phyloP scores from a whole-genome alignment of 2,329 filamentous ascomycete genomes.

The Diaporthe australafricana region DNA sequence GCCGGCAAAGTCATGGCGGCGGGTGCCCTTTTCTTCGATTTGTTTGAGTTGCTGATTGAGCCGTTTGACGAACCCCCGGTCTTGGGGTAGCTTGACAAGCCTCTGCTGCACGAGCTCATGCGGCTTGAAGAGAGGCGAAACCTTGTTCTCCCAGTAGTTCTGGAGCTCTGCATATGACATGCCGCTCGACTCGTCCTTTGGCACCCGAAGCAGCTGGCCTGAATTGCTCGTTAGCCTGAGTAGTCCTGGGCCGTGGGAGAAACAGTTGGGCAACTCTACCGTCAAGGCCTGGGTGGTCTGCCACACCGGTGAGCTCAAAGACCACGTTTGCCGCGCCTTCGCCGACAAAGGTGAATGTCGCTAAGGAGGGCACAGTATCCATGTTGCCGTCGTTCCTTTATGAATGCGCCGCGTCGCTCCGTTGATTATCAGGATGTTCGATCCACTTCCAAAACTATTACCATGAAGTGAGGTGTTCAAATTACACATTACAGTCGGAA shows the following conservation, averaged over 20 bases:
- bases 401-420: neutral
- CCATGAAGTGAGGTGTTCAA: conserved; percentile 10
- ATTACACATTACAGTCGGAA: conserved; percentile 29
- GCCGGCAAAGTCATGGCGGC: conserved; percentile 58
- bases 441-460: conserved; percentile 1
- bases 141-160: conserved; percentile 61
- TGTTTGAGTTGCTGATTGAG: conserved; percentile 66
- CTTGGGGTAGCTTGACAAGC: conserved; percentile 59
- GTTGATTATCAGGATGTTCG: conserved; percentile 17
- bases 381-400: conserved; percentile 3
- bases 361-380: conserved; percentile 28
- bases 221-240: conserved; percentile 39
- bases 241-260: neutral
- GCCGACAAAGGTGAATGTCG: conserved; percentile 54
- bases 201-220: conserved; percentile 69
- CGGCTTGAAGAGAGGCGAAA: conserved; percentile 66
- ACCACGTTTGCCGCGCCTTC: conserved; percentile 85
- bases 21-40: conserved; percentile 53
- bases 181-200: conserved; percentile 66
- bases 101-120: conserved; percentile 66
- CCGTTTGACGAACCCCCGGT: conserved; percentile 52
- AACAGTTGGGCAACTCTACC: conserved; percentile 9
- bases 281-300: conserved; percentile 30
- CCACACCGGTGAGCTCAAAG: conserved; percentile 63
- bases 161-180: conserved; percentile 56